A percentile compares a stretch with the other conserved stretches of the same genome.
Evolutionary conservation across 2,329 filamentous ascomycete genomes (phyloP).

Genomic region (Lojkania enalia): DNA sequence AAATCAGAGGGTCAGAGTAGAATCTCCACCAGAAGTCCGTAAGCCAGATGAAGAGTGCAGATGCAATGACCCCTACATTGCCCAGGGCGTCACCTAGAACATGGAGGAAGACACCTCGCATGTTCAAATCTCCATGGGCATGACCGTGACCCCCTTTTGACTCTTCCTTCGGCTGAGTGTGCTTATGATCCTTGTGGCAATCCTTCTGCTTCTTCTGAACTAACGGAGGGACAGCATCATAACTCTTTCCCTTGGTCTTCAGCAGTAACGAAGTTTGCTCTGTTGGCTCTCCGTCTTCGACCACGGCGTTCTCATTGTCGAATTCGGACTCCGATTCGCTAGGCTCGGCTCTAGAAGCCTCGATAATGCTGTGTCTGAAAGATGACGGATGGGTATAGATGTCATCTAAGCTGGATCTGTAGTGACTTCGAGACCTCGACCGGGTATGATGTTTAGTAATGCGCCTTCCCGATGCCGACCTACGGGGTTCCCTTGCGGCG

Average conservation of each 20-base stretch:
- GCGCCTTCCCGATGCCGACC: constrained; percentile 35
- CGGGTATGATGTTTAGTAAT: constrained; percentile 59
- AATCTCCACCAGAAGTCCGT: constrained; percentile 78
- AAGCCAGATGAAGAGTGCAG: constrained; percentile 88
- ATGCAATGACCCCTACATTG: constrained; percentile 82
- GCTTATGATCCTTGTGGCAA: constrained; percentile 73
- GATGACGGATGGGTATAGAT: constrained; percentile 86
- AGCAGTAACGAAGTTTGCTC: constrained; percentile 43
- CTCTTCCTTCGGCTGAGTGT: constrained; percentile 72
- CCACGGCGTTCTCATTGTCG: constrained; percentile 56
- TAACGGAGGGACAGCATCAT: background rate
- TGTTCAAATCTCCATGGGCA: constrained; percentile 87
- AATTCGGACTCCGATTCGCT: constrained; percentile 59
- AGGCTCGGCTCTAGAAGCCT: constrained; percentile 67
- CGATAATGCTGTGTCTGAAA: constrained; percentile 90
- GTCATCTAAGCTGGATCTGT: constrained; percentile 65
- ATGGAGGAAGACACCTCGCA: constrained; percentile 74
- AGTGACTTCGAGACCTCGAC: constrained; percentile 60
- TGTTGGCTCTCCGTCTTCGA: constrained; percentile 46
- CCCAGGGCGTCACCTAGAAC: constrained; percentile 81
- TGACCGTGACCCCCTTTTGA: constrained; percentile 69
- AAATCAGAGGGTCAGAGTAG: constrained; percentile 91
- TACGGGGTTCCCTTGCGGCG: constrained; percentile 22
- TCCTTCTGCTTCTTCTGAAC: constrained; percentile 29
- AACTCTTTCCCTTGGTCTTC: constrained; percentile 34